phyloP scores from a whole-genome alignment of 768 basidiomycete species.

The Sistotremastrum suecicum region DNA sequence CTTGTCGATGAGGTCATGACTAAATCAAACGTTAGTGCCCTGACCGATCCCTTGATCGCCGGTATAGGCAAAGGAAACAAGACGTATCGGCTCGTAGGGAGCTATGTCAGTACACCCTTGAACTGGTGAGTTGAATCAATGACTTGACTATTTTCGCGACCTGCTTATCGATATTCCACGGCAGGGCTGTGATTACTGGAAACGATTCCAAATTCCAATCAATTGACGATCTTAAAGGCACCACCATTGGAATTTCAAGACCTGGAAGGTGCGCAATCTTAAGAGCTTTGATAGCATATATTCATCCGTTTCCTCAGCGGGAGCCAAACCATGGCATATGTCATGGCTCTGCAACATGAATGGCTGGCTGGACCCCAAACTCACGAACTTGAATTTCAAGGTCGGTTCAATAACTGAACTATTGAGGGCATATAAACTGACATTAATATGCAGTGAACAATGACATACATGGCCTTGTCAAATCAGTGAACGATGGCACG shows the following conservation, averaged over 20 bases:
- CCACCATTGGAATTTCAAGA: slow-evolving; percentile 80
- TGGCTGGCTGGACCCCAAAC: slow-evolving; percentile 40
- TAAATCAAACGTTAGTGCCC: slow-evolving; percentile 35
- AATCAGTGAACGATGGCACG: slow-evolving; percentile 77
- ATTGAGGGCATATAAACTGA: background rate
- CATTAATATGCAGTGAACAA: slow-evolving; percentile 44
- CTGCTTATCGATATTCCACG: background rate
- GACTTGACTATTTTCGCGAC: background rate
- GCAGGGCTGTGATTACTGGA: slow-evolving; percentile 88
- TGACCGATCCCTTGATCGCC: slow-evolving; percentile 84
- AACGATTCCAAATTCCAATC: slow-evolving; percentile 52
- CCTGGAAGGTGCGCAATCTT: slow-evolving; percentile 48
- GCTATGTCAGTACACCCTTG: slow-evolving; percentile 79
- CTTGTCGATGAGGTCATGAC: background rate
- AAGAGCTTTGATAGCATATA: no score
- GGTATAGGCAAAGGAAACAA: slow-evolving; percentile 84
- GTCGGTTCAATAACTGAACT: slow-evolving; percentile 22
- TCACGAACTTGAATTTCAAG: slow-evolving; percentile 47
- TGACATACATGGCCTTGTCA: slow-evolving; percentile 66
- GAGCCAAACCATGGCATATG: slow-evolving; percentile 90
- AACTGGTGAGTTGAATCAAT: slow-evolving; percentile 47
- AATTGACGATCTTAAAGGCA: slow-evolving; percentile 64
- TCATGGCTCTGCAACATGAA: slow-evolving; percentile 80
- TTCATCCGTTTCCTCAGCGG: slow-evolving; percentile 31
- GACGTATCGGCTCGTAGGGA: slow-evolving; percentile 84